phyloP scores from a whole-genome alignment of 805 yeast species.

The Candida tallmaniae region DNA sequence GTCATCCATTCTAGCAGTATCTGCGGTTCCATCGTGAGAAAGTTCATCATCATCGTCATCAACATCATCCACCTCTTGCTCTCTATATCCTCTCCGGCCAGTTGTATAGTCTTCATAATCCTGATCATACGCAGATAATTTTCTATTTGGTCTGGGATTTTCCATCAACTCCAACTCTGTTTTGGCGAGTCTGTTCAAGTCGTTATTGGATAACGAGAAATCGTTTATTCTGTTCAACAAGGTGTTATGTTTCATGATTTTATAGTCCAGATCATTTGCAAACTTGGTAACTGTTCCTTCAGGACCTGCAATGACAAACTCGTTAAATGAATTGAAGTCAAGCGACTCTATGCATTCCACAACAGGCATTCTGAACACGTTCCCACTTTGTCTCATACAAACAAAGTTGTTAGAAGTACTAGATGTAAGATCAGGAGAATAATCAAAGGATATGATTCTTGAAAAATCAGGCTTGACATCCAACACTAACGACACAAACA shows the following conservation, averaged over 20 bases:
- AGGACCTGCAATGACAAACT: slow-evolving; percentile 56
- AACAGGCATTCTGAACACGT: slow-evolving; percentile 75
- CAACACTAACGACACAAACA: slow-evolving; percentile 71
- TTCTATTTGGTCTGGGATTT: neutral
- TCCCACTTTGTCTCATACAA: slow-evolving; percentile 90
- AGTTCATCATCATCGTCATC: slow-evolving; percentile 16
- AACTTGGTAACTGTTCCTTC: slow-evolving; percentile 48
- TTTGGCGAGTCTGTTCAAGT: slow-evolving; percentile 8
- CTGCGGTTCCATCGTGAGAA: neutral
- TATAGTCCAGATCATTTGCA: slow-evolving; percentile 20
- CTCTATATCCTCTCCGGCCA: slow-evolving; percentile 13
- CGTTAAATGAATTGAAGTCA: slow-evolving; percentile 65
- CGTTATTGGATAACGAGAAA: slow-evolving; percentile 8
- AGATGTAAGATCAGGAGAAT: slow-evolving; percentile 51
- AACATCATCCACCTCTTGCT: slow-evolving; percentile 6
- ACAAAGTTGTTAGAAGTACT: slow-evolving; percentile 61
- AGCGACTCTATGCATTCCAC: slow-evolving; percentile 60
- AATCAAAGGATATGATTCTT: slow-evolving; percentile 81
- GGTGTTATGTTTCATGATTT: slow-evolving; percentile 6
- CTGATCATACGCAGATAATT: slow-evolving; percentile 3
- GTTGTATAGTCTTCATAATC: slow-evolving; percentile 12
- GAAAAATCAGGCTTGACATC: slow-evolving; percentile 76
- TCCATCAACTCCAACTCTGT: slow-evolving; percentile 7
- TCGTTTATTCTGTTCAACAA: slow-evolving; percentile 10
- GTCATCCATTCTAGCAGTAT: slow-evolving; percentile 9